These are phyloP conservation scores for Tinospora cordifolia DNA, from an alignment of 164 flowering plant genomes.

Conservation along the genomic window DNA sequence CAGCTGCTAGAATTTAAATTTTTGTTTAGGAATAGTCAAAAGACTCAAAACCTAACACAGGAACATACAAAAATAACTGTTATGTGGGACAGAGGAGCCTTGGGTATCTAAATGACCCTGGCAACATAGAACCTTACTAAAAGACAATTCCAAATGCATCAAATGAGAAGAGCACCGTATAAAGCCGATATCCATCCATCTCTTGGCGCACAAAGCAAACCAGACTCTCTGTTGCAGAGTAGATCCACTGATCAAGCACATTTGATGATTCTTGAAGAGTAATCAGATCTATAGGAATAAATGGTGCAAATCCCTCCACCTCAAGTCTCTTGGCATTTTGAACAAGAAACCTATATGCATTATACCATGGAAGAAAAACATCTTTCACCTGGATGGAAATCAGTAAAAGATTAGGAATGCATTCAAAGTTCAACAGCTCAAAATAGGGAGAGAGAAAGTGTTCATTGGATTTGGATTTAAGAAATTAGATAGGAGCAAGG, in stretches of 20 bases:
- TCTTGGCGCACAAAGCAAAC: slow-evolving; percentile 89
- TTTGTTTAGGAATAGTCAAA: background rate
- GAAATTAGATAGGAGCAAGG: background rate
- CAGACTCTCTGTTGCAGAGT: slow-evolving; percentile 89
- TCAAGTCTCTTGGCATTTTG: slow-evolving; percentile 93
- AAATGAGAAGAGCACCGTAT: slow-evolving; percentile 47
- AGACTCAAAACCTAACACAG: background rate
- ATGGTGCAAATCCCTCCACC: slow-evolving; percentile 63
- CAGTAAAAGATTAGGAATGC: background rate
- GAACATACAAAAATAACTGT: background rate
- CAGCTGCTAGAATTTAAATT: background rate
- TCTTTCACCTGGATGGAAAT: slow-evolving; percentile 66
- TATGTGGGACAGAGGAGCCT: background rate
- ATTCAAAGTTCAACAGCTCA: background rate
- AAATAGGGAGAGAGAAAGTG: background rate
- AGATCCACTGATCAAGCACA: slow-evolving; percentile 98
- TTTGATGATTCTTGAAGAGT: slow-evolving; percentile 64
- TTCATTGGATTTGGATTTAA: background rate
- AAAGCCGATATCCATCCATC: slow-evolving; percentile 89
- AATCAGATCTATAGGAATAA: slow-evolving; percentile 49
- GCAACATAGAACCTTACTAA: background rate
- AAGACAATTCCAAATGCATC: background rate
- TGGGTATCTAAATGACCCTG: background rate
- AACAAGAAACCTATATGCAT: slow-evolving; percentile 96
- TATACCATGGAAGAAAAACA: slow-evolving; percentile 98